A percentile compares a stretch with the other conserved stretches of the same genome.
Evolutionary conservation across 306 rosid genomes (phyloP).

Genomic region (Lotus japonicus): DNA sequence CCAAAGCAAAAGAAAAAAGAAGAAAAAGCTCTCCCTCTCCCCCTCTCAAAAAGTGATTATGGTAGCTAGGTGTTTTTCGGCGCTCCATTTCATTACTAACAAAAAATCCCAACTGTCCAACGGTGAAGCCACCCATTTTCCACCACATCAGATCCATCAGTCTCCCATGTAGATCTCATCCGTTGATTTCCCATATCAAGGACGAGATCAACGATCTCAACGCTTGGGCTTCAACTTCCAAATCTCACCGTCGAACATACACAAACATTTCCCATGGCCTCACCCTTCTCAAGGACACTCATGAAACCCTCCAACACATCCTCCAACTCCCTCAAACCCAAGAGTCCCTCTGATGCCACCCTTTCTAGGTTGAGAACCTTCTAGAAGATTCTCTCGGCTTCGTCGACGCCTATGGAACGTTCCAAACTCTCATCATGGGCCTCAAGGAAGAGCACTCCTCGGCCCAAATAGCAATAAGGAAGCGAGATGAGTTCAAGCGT

Average conservation of each 20-base stretch:
- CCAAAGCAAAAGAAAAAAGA: neutral
- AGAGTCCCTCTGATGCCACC: constrained; percentile 60
- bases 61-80: constrained; percentile 86
- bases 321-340: constrained; percentile 74
- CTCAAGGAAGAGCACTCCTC: constrained; percentile 57
- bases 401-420: constrained; percentile 69
- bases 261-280: constrained; percentile 46
- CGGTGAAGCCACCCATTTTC: constrained; percentile 37
- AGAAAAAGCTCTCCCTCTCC: too few species aligned
- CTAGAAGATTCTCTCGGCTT: constrained; percentile 66
- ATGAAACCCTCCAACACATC: constrained; percentile 54
- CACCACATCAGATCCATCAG: constrained; percentile 78
- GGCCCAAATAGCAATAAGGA: constrained; percentile 63
- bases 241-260: constrained; percentile 28
- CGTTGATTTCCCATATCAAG: constrained; percentile 65
- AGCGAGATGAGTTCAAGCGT: constrained; percentile 56
- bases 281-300: constrained; percentile 44
- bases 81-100: constrained; percentile 74
- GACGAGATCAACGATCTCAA: constrained; percentile 42
- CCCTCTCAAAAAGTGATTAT: constrained; percentile 24
- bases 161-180: constrained; percentile 92
- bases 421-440: constrained; percentile 47
- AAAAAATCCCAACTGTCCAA: constrained; percentile 53
- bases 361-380: constrained; percentile 48
- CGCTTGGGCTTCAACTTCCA: constrained; percentile 33